Evolutionary conservation across 163 green algal species (phyloP), one percentile per base, ranked within the genome.

Genomic region (Prototheca cutis): DNA sequence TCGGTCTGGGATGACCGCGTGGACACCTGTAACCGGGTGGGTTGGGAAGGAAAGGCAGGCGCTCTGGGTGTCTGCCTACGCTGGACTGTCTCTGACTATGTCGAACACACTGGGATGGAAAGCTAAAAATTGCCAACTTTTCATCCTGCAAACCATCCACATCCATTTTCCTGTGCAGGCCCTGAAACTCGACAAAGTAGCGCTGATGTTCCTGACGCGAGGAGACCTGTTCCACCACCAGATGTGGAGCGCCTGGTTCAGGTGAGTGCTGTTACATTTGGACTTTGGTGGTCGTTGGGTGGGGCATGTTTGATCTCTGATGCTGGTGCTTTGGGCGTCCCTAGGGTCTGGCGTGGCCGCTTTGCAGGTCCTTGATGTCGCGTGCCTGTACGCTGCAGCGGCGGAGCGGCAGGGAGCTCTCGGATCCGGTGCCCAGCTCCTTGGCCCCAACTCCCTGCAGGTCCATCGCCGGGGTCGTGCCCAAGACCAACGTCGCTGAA

Each of bases 131-230:
- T 3, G 10, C 13, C 36, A 45, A 8, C 36, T 45, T 13, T 21
- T 45, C 36, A 8, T 8, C 36, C n/a, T n/a, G n/a, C 36, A 45
- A 1, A 45, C 36, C 17, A 51, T 21, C 17, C 42, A 0, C 42
- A n/a, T 27, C 42, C 42, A 51, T 51, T 24, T 5, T 51, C 10
- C 36, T 8, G 8, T 13, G 25, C 23, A 54, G 48, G 23, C 24
- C 10, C 25, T 24, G 13, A 21, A 24, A 51, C 10, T 24, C 18
- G 42, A 24, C 17, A 73, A 53, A 59, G 70, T 78, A 0, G 70
- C 70, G 1, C 31, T 78, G 18, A 17, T 78, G 21, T 76, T 78
- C 61, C 53, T 78, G 6, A 66, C 62, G 4, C 53, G 17, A 3
- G 61, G 61, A 8, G 5, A 55, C 48, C 10, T 51, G 6, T 51